phyloP scores from a whole-genome alignment of 345 rosid genomes.

The Passiflora organensis region DNA sequence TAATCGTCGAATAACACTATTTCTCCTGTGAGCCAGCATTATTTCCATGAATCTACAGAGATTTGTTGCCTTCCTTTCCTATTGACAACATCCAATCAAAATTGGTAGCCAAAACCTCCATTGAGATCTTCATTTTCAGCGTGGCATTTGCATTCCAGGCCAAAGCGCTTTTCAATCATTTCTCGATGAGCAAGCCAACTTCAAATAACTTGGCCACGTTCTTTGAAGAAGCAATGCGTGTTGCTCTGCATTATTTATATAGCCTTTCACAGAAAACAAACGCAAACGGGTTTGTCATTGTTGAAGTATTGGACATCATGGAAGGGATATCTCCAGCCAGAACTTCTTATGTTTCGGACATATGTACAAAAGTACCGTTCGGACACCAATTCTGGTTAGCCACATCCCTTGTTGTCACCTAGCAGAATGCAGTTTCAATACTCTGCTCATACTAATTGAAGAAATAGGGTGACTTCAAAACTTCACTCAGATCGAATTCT shows the following conservation, averaged over 20 bases:
- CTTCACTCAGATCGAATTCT: conserved; percentile 84
- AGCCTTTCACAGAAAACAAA: not conserved
- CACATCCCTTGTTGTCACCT: too few species aligned
- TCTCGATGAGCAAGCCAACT: not conserved
- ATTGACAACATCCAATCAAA: not conserved
- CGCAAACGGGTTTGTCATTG: not conserved
- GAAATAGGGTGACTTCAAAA: conserved; percentile 77
- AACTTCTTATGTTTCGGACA: not conserved
- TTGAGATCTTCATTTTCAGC: too few species aligned
- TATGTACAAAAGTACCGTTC: conserved; percentile 5
- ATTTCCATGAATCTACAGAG: not conserved
- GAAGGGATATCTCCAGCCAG: conserved; percentile 1
- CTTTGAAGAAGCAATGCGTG: not conserved
- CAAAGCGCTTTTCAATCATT: too few species aligned
- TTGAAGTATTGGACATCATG: not conserved
- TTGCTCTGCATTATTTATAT: not conserved
- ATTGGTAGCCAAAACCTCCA: too few species aligned
- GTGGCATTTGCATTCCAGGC: too few species aligned
- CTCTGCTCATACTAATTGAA: conserved; percentile 54
- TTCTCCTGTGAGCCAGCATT: not conserved
- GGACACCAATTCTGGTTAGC: too few species aligned
- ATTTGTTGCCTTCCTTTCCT: not conserved
- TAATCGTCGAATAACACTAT: not conserved
- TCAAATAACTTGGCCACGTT: not conserved
- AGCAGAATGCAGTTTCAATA: too few species aligned